Percentiles rank a stretch among this genome's conserved stretches.
phyloP scores from a whole-genome alignment of 257 asterid species.

The Solanum tacnaense region DNA sequence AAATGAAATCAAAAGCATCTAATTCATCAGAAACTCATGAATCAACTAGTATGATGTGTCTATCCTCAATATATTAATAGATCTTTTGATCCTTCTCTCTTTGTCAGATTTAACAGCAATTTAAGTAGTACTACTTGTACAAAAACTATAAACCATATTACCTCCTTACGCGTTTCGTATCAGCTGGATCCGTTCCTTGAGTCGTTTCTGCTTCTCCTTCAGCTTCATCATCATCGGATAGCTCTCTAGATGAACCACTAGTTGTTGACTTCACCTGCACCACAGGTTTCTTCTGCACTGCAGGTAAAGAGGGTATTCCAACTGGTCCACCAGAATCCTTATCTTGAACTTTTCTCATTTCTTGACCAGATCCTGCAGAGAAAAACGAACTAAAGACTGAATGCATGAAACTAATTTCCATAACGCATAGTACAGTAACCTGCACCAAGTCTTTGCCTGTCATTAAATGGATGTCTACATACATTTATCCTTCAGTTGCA shows the following conservation, averaged over 20 bases:
- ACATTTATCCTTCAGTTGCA: background rate
- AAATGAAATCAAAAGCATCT: background rate
- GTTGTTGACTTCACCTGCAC: slow-evolving; percentile 68
- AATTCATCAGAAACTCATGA: background rate
- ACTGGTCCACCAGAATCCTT: slow-evolving; percentile 40
- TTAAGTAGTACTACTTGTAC: background rate
- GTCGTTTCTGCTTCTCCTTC: slow-evolving; percentile 73
- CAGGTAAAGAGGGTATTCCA: slow-evolving; percentile 50
- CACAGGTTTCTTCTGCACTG: slow-evolving; percentile 35
- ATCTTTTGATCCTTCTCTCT: background rate
- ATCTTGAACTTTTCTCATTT: slow-evolving; percentile 38
- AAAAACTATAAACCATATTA: slow-evolving; percentile 15
- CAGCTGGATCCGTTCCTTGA: slow-evolving; percentile 50
- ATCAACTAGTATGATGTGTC: background rate
- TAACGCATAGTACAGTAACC: background rate
- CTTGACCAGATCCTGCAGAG: slow-evolving; percentile 33
- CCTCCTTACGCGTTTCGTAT: slow-evolving; percentile 92
- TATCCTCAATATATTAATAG: background rate
- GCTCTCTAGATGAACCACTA: slow-evolving; percentile 88
- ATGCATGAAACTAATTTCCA: background rate
- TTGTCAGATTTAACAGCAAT: background rate
- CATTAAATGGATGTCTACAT: background rate
- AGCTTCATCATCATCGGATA: slow-evolving; percentile 79
- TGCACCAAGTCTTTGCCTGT: background rate
- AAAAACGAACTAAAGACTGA: background rate